These are phyloP conservation scores for Leccinum disarticulatum DNA, from an alignment of 768 basidiomycete genomes.

Conservation along the genomic window DNA sequence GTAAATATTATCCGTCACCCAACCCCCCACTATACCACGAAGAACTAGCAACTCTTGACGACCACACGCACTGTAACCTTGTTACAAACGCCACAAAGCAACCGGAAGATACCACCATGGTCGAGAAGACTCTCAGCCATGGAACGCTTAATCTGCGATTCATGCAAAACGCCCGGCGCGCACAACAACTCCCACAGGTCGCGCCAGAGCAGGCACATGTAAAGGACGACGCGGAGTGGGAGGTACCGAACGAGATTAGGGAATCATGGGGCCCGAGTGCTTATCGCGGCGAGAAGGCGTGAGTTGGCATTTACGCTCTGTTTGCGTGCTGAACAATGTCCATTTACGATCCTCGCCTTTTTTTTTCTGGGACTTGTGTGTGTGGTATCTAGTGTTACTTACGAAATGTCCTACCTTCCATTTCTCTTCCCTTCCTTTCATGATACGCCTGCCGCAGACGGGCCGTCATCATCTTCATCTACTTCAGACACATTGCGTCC, in stretches of 20 bases:
- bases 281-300: constrained; percentile 31
- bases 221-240: constrained; percentile 66
- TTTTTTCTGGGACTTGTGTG: not conserved
- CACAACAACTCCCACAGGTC: constrained; percentile 46
- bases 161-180: constrained; percentile 69
- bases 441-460: constrained; percentile 24
- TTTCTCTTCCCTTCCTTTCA: constrained; percentile 52
- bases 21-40: not conserved
- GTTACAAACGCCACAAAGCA: not conserved
- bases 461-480: constrained; percentile 22
- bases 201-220: constrained; percentile 54
- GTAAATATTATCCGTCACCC: not conserved
- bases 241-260: constrained; percentile 50
- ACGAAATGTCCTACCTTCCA: constrained; percentile 66
- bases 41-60: not conserved
- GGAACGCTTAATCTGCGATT: constrained; percentile 66
- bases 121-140: constrained; percentile 55
- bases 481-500: constrained; percentile 26
- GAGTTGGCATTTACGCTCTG: constrained; percentile 14
- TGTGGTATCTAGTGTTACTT: constrained; percentile 35
- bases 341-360: constrained; percentile 17
- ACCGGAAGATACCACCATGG: constrained; percentile 14
- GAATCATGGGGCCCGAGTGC: constrained; percentile 48
- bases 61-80: not conserved
- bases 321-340: constrained; percentile 15